Evolutionary conservation across 495 filamentous ascomycete genomes (phyloP).

Genomic region (Penicillium macrosclerotiorum): DNA sequence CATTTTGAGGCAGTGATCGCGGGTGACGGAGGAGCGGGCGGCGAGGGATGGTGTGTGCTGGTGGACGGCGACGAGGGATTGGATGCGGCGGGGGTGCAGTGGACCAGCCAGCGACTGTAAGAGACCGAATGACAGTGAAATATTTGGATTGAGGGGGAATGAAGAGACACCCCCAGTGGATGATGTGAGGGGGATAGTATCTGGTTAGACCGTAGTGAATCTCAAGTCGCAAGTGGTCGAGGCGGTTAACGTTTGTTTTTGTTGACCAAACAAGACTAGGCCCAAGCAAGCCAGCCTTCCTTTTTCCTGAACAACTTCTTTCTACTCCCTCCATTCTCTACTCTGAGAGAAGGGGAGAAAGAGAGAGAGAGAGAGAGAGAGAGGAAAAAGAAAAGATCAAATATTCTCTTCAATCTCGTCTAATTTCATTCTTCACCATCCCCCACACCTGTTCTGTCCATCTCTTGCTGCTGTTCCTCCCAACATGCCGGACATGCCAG

Average conservation of each 20-base stretch:
- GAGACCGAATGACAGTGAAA: neutral
- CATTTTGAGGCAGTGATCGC: conserved; percentile 72
- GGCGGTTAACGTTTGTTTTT: too few relatives aligned
- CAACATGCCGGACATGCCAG: conserved; percentile 42
- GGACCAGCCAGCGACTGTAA: conserved; percentile 41
- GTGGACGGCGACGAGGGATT: conserved; percentile 81
- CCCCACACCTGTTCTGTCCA: conserved; percentile 1
- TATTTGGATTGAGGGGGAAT: neutral
- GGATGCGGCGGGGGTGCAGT: conserved; percentile 55
- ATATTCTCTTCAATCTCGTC: conserved; percentile 1
- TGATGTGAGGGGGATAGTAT: too few relatives aligned
- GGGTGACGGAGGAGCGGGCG: conserved; percentile 60
- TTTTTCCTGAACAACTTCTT: too few relatives aligned
- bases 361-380: neutral
- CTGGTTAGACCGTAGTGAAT: too few relatives aligned
- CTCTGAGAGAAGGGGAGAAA: conserved; percentile 1
- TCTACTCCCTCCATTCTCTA: too few relatives aligned
- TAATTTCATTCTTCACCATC: conserved; percentile 6
- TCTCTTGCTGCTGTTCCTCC: neutral
- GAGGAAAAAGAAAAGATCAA: neutral
- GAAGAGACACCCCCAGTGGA: too few relatives aligned
- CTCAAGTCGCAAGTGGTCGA: too few relatives aligned
- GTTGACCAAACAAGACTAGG: too few relatives aligned
- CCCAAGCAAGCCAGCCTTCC: too few relatives aligned
- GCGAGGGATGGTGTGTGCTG: conserved; percentile 88